phyloP scores from a whole-genome alignment of 257 asterid genomes.

The Striga asiatica region DNA sequence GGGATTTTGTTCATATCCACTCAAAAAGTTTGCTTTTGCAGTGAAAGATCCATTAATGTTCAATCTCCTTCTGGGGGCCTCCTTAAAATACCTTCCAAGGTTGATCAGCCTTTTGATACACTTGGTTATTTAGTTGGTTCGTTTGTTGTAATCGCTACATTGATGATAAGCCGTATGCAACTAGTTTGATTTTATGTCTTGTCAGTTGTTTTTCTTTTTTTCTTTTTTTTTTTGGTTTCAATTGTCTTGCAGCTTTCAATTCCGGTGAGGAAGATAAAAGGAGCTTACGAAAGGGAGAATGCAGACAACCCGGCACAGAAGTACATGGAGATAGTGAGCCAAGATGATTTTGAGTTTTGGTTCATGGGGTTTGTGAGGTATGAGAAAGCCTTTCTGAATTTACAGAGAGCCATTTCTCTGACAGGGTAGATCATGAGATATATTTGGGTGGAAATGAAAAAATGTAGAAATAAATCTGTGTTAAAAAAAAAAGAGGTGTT shows the following conservation, averaged over 20 bases:
- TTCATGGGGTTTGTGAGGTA: conserved; percentile 84
- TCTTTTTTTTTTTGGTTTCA: too few relatives aligned
- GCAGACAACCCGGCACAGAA: conserved; percentile 51
- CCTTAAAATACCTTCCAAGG: conserved; percentile 64
- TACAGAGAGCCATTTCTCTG: conserved; percentile 44
- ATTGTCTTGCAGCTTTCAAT: conserved; percentile 45
- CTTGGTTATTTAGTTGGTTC: too few relatives aligned
- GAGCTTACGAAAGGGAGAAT: conserved; percentile 46
- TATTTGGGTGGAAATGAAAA: too few relatives aligned
- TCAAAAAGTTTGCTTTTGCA: conserved; percentile 50
- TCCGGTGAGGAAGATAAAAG: conserved; percentile 54
- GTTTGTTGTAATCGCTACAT: too few relatives aligned
- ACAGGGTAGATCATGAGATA: background rate
- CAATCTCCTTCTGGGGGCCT: conserved; percentile 34
- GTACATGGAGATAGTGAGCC: conserved; percentile 58
- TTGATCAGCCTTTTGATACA: too few relatives aligned
- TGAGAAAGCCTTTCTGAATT: conserved; percentile 60
- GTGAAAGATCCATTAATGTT: conserved; percentile 60
- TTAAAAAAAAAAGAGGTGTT: too few relatives aligned
- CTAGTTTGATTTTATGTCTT: too few relatives aligned
- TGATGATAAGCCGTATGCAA: too few relatives aligned
- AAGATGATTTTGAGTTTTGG: conserved; percentile 75
- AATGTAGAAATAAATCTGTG: too few relatives aligned
- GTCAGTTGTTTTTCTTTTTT: too few relatives aligned
- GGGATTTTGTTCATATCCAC: conserved; percentile 74